Evolutionary conservation across 805 yeast species (phyloP), one percentile per base, ranked within the genome.

Genomic region (Myxozyma mucilagina): DNA sequence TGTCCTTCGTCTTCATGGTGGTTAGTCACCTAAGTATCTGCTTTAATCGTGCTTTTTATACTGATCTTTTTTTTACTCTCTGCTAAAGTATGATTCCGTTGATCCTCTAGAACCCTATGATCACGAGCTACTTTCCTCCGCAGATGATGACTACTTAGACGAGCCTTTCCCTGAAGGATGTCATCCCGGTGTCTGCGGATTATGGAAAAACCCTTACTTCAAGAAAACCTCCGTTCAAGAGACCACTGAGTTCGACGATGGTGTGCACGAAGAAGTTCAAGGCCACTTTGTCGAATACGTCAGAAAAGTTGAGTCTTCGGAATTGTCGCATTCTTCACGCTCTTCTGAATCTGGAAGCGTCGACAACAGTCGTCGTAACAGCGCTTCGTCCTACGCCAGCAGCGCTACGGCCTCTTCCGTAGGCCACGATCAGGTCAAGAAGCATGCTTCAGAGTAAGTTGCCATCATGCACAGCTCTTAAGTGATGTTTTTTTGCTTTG

Each of bases 171-270:
- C 60, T 0, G 63, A 59, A 35, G 66, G 66, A 10, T 36, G 38
- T 31, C 66, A 62, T 44, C 66, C 66, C n/a, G 66, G 66, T 39
- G 60, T 62, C 56, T 42, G 56, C 50, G 66, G 66, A 7, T 52
- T 62, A 18, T 62, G 66, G 66, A 59, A 59, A 39, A 62, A 62
- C 51, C 66, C 66, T 4, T 62, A 50, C 56, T 62, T 56, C 59
- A 59, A 53, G 43, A 4, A 45, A 6, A 18, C 60, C 6, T 14
- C 54, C 14, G 50, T 38, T 29, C n/a, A 34, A 18, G 16, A 32
- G 14, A 13, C 56, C n/a, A 34, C 24, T 20, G 48, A 18, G 7
- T 60, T 60, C 47, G 56, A 60, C 39, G 60, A 61, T 9, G 35
- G 34, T 29, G 43, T 51, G 24, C 65, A 61, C 50, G 47, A 57